Base-by-base conservation (phyloP, 805 yeast genomes). In the Candida tibetensis region DNA sequence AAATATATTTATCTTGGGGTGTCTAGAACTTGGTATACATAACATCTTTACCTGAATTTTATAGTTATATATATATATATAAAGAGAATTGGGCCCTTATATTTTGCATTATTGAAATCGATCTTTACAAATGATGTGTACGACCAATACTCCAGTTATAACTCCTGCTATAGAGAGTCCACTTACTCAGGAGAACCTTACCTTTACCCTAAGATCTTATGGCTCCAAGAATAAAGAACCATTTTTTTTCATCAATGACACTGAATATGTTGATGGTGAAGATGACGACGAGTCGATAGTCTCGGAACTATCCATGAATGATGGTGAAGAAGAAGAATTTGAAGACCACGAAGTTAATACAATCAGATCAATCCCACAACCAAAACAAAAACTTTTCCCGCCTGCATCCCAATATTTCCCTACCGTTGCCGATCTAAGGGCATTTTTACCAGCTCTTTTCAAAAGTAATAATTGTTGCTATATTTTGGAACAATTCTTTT, bases 211-310 rank as follows among this genome's bases (percentile, higher is more conserved):
- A 21, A 37, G 39, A 26, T 34, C 32, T 26, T 34, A 37, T 37
- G 34, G 36, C 40, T 31, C 36, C 32, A 15, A 28, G 6, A 19
- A 32, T 16, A 21, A 21, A 10, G 25, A 21, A 7, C 25, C 25
- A 10, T 21, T 21, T 21, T 21, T 21, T 10, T 21, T 21, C 25
- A 21, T 21, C 25, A 21, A 21, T 10, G 25, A 21, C 25, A 10
- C 25, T 10, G 25, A 21, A 10, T 21, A 21, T 10, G 25, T 10
- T 10, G n/a, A n/a, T n/a, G n/a, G n/a, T n/a, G 41, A 37, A 16
- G 45, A 41, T 15, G 46, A 42, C 28, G 46, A 42, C 6, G 32
- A 36, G 10, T 42, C 46, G 6, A 42, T 42, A 14, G 13, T 28
- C 1, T 37, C 33, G 12, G 35, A 32, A n/a, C n/a, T n/a, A n/a